Base-by-base conservation (phyloP, 371 early-diverging fungal genomes). In the Fennellomyces sp. region DNA sequence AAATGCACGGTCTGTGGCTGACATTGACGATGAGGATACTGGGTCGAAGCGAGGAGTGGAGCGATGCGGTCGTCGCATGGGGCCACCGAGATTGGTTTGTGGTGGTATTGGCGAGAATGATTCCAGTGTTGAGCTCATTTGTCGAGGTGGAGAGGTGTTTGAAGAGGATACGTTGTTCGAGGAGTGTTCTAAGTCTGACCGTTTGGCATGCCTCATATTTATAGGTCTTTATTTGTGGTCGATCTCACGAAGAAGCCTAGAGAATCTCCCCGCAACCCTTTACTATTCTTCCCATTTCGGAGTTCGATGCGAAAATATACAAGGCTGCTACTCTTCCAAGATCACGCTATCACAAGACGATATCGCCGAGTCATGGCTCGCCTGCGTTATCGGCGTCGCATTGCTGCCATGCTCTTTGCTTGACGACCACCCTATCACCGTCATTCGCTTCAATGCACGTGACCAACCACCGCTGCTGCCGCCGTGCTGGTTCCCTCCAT, bases 401-500 rank as follows among this genome's bases (percentile, higher is more conserved):
- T 19, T 53, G 53, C 26, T 30, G 41, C 25, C 39, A 23, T 30
- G 23, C 7, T 31, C 33, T 15, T 28, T 59, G 23, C 27, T 54
- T 17, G 41, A 25, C 13, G 50, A 26, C 63, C 63, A 62, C 25
- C 63, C 56, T 49, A 62, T 55, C 33, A 56, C 57, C 4, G 56
- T 50, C 64, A 68, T 64, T 1, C 69, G 60, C 52, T 63, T 63
- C 19, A 68, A 54, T 8, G 68, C 68, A 36, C 56, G 41, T n/a
- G 68, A 53, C 68, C 68, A 67, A 4, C 63, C 62, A 31, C 56
- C 52, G 3, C 31, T 45, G 25, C 36, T 39, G 29, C 17, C 35
- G 25, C 26, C 19, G 4, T 47, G n/a, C 7, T 15, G 35, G 2
- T 26, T 51, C 27, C 7, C 30, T n/a, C 19, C 42, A 12, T 28